Percentiles rank a stretch among this genome's conserved stretches.
These are phyloP conservation scores for Silene uniflora DNA, from an alignment of 148 eudicot genomes.

Conservation along the genomic window DNA sequence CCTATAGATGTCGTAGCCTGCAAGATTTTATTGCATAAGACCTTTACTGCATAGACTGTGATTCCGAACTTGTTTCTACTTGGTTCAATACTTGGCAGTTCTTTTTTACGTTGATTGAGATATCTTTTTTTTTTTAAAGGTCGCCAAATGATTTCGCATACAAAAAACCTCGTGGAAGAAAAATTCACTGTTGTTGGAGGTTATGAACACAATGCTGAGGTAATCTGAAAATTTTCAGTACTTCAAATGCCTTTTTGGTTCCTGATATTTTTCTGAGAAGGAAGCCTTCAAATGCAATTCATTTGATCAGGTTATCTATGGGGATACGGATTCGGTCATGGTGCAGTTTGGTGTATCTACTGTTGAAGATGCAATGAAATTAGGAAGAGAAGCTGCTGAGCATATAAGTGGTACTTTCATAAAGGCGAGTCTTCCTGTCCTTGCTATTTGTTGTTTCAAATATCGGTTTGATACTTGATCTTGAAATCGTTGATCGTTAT, in stretches of 20 bases:
- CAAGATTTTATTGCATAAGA: no score
- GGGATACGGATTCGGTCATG: slow-evolving; percentile 99
- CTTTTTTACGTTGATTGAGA: slow-evolving; percentile 20
- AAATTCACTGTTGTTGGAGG: slow-evolving; percentile 73
- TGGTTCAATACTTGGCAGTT: not conserved
- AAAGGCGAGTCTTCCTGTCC: slow-evolving; percentile 36
- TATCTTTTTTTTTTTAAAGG: slow-evolving; percentile 44
- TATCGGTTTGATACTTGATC: not conserved
- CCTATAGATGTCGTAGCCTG: no score
- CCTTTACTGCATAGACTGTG: not conserved
- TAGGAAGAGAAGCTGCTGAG: slow-evolving; percentile 97
- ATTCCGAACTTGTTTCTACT: not conserved
- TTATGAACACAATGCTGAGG: slow-evolving; percentile 93
- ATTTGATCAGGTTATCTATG: slow-evolving; percentile 75
- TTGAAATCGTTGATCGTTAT: not conserved
- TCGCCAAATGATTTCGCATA: slow-evolving; percentile 97
- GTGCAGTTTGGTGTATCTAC: slow-evolving; percentile 86
- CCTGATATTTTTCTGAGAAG: not conserved
- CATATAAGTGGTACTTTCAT: slow-evolving; percentile 85
- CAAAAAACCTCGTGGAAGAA: slow-evolving; percentile 91
- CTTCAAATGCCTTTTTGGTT: not conserved
- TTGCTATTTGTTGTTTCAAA: not conserved
- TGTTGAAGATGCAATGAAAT: slow-evolving; percentile 84
- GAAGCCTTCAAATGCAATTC: slow-evolving; percentile 8
- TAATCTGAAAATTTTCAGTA: slow-evolving; percentile 21